Conservation (phyloP, 2,329 filamentous ascomycete genomes). For the Nigrograna mackinnonii region DNA sequence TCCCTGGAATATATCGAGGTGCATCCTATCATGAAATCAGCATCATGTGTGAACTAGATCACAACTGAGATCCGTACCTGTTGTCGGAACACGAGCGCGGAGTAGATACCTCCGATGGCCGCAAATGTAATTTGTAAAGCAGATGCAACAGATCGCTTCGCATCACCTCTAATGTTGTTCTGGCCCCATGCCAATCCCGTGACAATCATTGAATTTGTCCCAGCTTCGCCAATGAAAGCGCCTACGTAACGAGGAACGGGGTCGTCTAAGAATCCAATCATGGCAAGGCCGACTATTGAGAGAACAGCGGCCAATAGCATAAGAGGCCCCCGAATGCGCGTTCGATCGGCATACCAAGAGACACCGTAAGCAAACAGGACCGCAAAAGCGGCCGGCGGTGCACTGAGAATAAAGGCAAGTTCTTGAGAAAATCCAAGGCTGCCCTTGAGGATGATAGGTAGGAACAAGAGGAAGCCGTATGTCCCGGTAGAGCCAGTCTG, state of each 20-base stretch:
- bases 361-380: slow-evolving; percentile 18
- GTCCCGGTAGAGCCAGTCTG: slow-evolving; percentile 27
- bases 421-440: slow-evolving; percentile 28
- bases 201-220: slow-evolving; percentile 1
- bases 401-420: slow-evolving; percentile 21
- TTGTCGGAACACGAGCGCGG: slow-evolving; percentile 8
- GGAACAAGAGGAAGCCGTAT: slow-evolving; percentile 25
- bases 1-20: no score
- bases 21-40: no score
- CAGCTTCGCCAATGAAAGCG: slow-evolving; percentile 22
- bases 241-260: slow-evolving; percentile 17
- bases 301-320: no score
- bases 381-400: slow-evolving; percentile 24
- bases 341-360: slow-evolving; percentile 25
- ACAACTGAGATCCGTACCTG: no score
- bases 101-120: slow-evolving; percentile 5
- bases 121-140: slow-evolving; percentile 1
- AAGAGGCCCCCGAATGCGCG: slow-evolving; percentile 24
- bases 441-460: slow-evolving; percentile 26
- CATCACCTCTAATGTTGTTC: slow-evolving; percentile 9
- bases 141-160: slow-evolving; percentile 2
- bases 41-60: no score
- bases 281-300: no score
- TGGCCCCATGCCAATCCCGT: background rate
- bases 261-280: no score